A percentile compares a stretch with the other conserved stretches of the same genome.
Conservation (phyloP, 306 rosid genomes). For the Vigna angularis region DNA sequence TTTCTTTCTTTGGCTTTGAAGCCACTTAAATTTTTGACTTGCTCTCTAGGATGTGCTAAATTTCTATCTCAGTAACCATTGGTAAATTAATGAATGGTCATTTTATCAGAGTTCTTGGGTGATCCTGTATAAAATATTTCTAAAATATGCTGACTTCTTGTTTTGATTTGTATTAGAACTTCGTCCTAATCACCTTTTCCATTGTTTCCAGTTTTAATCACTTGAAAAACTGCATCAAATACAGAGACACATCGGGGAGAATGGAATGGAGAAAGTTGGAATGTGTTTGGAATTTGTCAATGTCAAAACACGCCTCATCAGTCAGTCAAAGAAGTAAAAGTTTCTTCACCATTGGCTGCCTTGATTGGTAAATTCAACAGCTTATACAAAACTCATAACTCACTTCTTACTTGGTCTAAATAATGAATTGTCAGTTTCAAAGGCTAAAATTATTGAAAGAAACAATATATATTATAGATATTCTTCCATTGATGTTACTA, state of each 20-base stretch:
- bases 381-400: not conserved
- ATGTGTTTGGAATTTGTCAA: slow-evolving; percentile 32
- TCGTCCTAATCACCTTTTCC: not conserved
- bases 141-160: not conserved
- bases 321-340: not conserved
- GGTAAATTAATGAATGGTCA: not conserved
- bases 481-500: not conserved
- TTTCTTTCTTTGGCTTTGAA: not conserved
- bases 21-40: not conserved
- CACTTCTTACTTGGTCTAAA: too few species aligned
- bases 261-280: not conserved
- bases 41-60: not conserved
- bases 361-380: not conserved
- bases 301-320: not conserved
- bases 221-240: not conserved
- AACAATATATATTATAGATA: not conserved
- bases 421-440: not conserved
- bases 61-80: not conserved
- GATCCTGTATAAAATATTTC: not conserved
- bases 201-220: not conserved
- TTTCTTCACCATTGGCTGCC: not conserved
- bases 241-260: not conserved
- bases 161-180: not conserved
- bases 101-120: not conserved
- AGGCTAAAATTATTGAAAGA: not conserved